Percentiles rank a stretch among this genome's conserved stretches.
Conservation (phyloP, 176 grass and related monocot genomes). For the Oryza glumipatula region DNA sequence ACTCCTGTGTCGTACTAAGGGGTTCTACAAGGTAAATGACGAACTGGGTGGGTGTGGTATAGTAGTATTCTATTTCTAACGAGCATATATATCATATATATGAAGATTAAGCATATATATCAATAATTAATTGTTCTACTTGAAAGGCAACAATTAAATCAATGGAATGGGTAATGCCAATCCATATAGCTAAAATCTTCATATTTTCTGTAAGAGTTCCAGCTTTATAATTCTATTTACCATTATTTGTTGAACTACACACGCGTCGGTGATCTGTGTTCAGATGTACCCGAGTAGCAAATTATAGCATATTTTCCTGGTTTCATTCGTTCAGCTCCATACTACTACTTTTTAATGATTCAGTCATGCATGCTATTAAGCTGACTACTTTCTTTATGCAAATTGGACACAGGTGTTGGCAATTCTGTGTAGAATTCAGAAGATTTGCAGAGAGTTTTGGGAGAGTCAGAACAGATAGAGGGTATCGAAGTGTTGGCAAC, state of each 20-base stretch:
- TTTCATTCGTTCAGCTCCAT: conserved; percentile 19
- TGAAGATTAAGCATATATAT: neutral
- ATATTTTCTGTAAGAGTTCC: neutral
- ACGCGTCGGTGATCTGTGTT: neutral
- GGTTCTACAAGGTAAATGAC: no score
- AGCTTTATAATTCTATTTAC: neutral
- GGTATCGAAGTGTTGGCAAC: conserved; percentile 38
- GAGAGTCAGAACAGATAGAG: conserved; percentile 43
- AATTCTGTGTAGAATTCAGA: conserved; percentile 45
- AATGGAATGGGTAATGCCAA: neutral
- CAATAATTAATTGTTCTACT: neutral
- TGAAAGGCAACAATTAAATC: neutral
- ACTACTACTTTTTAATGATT: neutral
- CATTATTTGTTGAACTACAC: neutral
- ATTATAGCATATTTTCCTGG: neutral
- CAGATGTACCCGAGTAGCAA: neutral
- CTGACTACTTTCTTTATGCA: conserved; percentile 15
- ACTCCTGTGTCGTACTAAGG: no score
- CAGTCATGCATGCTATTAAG: neutral
- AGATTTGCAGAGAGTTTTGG: conserved; percentile 41
- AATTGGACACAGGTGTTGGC: conserved; percentile 35
- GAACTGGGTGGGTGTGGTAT: no score
- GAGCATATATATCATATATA: neutral
- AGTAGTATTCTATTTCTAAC: no score
- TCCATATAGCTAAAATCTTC: neutral